Percentiles rank a stretch among this genome's conserved stretches.
Conservation (phyloP, 345 rosid genomes). For the Sisymbrium irio region DNA sequence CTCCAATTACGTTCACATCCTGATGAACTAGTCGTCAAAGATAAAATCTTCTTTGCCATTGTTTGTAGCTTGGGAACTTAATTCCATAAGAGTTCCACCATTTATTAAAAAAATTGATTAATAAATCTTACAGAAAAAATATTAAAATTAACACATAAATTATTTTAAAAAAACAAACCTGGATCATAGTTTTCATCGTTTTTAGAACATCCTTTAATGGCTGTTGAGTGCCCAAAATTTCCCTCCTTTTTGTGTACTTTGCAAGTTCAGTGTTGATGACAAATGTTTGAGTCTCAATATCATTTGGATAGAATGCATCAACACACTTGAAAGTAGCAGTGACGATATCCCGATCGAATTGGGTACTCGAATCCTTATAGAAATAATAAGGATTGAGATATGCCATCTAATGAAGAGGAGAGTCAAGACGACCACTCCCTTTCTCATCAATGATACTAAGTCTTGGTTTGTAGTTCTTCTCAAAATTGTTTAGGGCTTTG, state of each 20-base stretch:
- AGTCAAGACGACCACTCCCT: not conserved
- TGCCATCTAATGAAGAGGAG: not conserved
- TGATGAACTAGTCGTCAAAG: not conserved
- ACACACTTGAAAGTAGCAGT: not conserved
- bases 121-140: too few species aligned
- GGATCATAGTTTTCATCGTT: not conserved
- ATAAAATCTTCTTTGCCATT: not conserved
- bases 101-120: too few species aligned
- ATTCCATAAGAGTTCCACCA: not conserved
- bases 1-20: not conserved
- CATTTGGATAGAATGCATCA: not conserved
- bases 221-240: not conserved
- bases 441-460: not conserved
- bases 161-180: not conserved
- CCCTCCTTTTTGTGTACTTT: not conserved
- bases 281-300: not conserved
- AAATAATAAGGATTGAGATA: not conserved
- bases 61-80: not conserved
- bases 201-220: not conserved
- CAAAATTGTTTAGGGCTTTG: not conserved
- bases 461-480: not conserved
- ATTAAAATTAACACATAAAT: not conserved
- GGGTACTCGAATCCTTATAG: not conserved
- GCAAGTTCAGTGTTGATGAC: not conserved
- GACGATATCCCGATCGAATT: not conserved